Conservation (phyloP, 768 basidiomycete genomes). For the Xerocomellus chrysenteron region DNA sequence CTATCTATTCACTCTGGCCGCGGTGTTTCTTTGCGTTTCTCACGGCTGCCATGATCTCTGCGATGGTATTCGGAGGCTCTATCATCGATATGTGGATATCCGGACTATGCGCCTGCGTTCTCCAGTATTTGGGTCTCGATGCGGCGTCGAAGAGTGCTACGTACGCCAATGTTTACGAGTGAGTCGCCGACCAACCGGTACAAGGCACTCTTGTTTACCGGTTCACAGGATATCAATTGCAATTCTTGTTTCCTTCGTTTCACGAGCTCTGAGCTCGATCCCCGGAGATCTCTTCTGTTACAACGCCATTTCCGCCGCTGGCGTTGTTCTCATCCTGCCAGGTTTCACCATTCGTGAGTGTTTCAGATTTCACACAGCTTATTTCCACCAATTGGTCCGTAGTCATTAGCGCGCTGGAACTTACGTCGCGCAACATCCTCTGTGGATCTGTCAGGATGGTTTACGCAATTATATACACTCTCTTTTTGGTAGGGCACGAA, state of each 20-base stretch:
- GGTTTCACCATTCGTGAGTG: conserved; percentile 78
- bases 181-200: conserved; percentile 32
- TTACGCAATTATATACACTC: conserved; percentile 82
- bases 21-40: conserved; percentile 76
- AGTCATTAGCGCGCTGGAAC: conserved; percentile 79
- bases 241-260: conserved; percentile 80
- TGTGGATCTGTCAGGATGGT: conserved; percentile 83
- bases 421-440: conserved; percentile 78
- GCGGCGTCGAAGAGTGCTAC: conserved; percentile 83
- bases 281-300: conserved; percentile 81
- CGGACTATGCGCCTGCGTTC: conserved; percentile 61
- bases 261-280: conserved; percentile 75
- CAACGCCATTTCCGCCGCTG: conserved; percentile 84
- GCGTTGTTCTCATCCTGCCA: conserved; percentile 87
- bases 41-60: conserved; percentile 79
- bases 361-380: conserved; percentile 2
- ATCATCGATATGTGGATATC: conserved; percentile 83
- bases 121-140: conserved; percentile 80
- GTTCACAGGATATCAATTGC: conserved; percentile 71
- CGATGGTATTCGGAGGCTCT: conserved; percentile 78
- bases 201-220: neutral
- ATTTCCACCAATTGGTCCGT: neutral
- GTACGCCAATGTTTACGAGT: conserved; percentile 97
- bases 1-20: conserved; percentile 64
- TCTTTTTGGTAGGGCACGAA: conserved; percentile 58